Conservation (phyloP, 208 protist species). For the Trypanosoma grayi region DNA sequence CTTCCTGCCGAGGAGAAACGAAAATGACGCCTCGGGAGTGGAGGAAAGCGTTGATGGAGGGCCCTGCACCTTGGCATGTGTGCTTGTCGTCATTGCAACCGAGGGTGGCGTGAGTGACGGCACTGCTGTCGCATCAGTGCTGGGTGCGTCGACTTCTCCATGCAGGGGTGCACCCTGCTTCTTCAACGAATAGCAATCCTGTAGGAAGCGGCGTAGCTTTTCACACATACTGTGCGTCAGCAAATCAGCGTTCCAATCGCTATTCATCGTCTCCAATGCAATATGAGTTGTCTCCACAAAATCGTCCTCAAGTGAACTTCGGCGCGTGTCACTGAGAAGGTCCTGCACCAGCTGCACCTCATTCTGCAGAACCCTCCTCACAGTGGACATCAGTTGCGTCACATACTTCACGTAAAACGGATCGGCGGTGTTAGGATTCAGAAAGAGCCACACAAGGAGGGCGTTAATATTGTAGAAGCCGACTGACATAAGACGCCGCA, state of each 20-base stretch:
- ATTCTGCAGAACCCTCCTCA: conserved; percentile 15
- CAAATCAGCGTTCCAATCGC: background rate
- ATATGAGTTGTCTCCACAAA: background rate
- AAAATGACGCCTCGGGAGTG: conserved; percentile 25
- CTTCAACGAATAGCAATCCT: conserved; percentile 6
- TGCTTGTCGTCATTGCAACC: background rate
- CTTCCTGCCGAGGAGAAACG: conserved; percentile 23
- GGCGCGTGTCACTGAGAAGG: background rate
- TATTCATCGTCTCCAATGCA: background rate
- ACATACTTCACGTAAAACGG: conserved; percentile 16
- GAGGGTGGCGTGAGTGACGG: too few species aligned
- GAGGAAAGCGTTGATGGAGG: background rate
- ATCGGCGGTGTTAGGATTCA: conserved; percentile 32
- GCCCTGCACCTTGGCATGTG: background rate
- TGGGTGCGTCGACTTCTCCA: background rate
- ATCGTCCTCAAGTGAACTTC: conserved; percentile 1
- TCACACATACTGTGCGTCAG: conserved; percentile 13
- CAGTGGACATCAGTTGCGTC: background rate
- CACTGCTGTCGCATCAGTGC: background rate
- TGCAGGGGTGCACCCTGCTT: background rate
- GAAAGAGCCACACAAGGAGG: conserved; percentile 61
- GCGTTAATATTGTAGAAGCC: conserved; percentile 68
- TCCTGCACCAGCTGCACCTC: background rate
- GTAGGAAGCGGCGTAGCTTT: conserved; percentile 15
- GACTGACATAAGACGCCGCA: conserved; percentile 45